Evolutionary conservation across 352 stramenopile species (phyloP).

Genomic region (Phytophthora brassicae): DNA sequence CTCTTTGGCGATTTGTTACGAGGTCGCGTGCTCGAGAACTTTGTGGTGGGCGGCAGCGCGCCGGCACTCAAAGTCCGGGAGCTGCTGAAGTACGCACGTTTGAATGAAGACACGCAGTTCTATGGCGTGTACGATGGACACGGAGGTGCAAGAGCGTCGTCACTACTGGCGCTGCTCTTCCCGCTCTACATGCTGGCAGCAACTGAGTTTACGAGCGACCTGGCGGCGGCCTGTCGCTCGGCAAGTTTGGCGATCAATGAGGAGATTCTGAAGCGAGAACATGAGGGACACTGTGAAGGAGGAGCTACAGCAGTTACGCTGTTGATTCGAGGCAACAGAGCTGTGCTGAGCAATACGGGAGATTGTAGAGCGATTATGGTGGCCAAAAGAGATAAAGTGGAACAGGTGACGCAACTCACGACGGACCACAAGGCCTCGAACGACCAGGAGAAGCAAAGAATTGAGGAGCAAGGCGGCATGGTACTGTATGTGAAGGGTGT

Average conservation of each 20-base stretch:
- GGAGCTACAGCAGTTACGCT: slow-evolving; percentile 66
- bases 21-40: slow-evolving; percentile 47
- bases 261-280: slow-evolving; percentile 63
- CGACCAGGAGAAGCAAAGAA: slow-evolving; percentile 58
- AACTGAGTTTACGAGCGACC: slow-evolving; percentile 44
- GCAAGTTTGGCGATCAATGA: slow-evolving; percentile 67
- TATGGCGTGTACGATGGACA: slow-evolving; percentile 83
- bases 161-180: slow-evolving; percentile 63
- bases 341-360: slow-evolving; percentile 74
- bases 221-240: slow-evolving; percentile 40
- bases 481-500: slow-evolving; percentile 79
- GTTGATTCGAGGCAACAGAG: slow-evolving; percentile 48
- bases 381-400: slow-evolving; percentile 28
- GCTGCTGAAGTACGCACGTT: slow-evolving; percentile 29
- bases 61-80: slow-evolving; percentile 43
- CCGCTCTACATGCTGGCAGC: slow-evolving; percentile 70
- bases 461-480: slow-evolving; percentile 70
- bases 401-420: slow-evolving; percentile 47
- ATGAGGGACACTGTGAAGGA: slow-evolving; percentile 47
- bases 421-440: slow-evolving; percentile 81
- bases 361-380: slow-evolving; percentile 77
- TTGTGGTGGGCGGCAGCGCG: slow-evolving; percentile 40
- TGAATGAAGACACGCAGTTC: slow-evolving; percentile 50
- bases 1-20: slow-evolving; percentile 38
- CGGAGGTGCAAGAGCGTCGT: slow-evolving; percentile 59